Conservation (phyloP, 768 basidiomycete genomes). For the Russula griseocarnosa region DNA sequence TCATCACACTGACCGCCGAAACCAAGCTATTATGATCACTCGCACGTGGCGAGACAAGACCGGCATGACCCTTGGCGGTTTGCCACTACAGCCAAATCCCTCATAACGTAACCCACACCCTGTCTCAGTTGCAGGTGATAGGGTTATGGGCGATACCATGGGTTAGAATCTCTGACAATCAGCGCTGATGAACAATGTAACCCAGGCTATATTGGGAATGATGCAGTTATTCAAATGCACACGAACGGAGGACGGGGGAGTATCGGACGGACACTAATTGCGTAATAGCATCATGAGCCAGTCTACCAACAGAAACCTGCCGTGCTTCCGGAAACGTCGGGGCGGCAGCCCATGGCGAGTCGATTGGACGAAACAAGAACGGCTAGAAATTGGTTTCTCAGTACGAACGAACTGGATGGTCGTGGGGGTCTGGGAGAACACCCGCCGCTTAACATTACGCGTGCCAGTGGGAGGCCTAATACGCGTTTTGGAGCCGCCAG, state of each 20-base stretch:
- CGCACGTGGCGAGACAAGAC: neutral
- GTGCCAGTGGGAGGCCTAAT: conserved; percentile 5
- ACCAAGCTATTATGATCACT: neutral
- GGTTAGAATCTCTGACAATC: too few relatives aligned
- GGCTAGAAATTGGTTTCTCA: neutral
- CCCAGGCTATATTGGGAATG: too few relatives aligned
- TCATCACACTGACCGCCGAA: neutral
- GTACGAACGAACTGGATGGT: conserved; percentile 5
- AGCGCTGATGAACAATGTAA: too few relatives aligned
- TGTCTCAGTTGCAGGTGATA: too few relatives aligned
- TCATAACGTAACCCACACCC: too few relatives aligned
- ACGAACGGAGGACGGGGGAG: neutral
- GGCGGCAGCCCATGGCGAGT: neutral
- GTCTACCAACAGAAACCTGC: neutral
- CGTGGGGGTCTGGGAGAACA: conserved; percentile 3
- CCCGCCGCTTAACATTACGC: neutral
- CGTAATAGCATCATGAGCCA: neutral
- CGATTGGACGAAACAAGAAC: neutral
- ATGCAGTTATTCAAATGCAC: neutral
- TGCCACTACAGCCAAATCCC: too few relatives aligned
- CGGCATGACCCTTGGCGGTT: neutral
- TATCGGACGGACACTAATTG: neutral
- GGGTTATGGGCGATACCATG: too few relatives aligned
- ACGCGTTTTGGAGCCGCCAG: neutral
- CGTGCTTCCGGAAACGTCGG: neutral